Conservation (phyloP, 2,329 filamentous ascomycete genomes). For the Ceratocystis huliohia region DNA sequence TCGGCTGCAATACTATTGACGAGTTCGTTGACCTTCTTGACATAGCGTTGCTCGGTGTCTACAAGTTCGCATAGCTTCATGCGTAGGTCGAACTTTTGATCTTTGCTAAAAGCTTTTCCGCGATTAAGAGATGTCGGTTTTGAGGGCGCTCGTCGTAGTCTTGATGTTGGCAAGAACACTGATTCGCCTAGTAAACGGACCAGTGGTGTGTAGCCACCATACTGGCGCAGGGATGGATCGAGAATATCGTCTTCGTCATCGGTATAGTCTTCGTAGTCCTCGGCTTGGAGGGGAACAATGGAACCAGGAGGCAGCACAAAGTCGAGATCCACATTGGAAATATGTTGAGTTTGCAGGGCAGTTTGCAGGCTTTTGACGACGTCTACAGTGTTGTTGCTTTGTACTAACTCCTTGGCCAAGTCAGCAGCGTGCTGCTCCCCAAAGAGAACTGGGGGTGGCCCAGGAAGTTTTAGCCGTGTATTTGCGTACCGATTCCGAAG, state of each 20-base stretch:
- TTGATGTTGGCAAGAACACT: slow-evolving; percentile 75
- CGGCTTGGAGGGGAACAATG: slow-evolving; percentile 51
- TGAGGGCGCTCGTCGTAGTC: slow-evolving; percentile 72
- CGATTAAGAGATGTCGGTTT: slow-evolving; percentile 70
- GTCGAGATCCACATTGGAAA: slow-evolving; percentile 79
- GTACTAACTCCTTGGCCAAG: slow-evolving; percentile 71
- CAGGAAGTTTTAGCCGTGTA: slow-evolving; percentile 44
- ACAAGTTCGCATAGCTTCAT: slow-evolving; percentile 84
- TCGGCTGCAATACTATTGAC: slow-evolving; percentile 70
- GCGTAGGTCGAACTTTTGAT: slow-evolving; percentile 72
- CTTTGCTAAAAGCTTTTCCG: slow-evolving; percentile 61
- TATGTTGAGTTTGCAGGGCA: slow-evolving; percentile 66
- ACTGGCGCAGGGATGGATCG: slow-evolving; percentile 53
- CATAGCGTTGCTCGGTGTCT: slow-evolving; percentile 89
- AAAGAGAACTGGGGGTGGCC: slow-evolving; percentile 59
- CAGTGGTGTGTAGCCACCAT: slow-evolving; percentile 63
- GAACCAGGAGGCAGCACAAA: slow-evolving; percentile 69
- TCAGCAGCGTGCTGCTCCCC: slow-evolving; percentile 87
- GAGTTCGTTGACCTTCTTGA: slow-evolving; percentile 72
- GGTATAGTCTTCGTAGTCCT: slow-evolving; percentile 46
- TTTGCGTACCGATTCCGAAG: slow-evolving; percentile 47
- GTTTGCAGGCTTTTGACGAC: slow-evolving; percentile 60
- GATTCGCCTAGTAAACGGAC: slow-evolving; percentile 71
- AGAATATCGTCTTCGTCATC: slow-evolving; percentile 54
- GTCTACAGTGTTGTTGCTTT: slow-evolving; percentile 62